Evolutionary conservation across 129 eudicot genomes (phyloP).

Genomic region (Calendula officinalis): DNA sequence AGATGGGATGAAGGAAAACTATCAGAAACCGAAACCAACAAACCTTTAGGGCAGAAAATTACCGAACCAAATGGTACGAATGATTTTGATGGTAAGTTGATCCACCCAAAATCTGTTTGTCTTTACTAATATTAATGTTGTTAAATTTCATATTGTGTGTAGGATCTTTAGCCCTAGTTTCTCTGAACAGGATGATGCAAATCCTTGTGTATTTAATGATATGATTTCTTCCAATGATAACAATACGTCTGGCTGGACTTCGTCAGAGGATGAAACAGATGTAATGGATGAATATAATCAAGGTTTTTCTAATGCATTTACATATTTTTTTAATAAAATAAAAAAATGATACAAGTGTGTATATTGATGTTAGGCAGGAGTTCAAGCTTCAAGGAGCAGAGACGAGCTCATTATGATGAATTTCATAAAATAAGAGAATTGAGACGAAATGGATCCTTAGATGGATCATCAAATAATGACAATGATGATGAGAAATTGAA

Average conservation of each 20-base stretch:
- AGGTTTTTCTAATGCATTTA: constrained; percentile 29
- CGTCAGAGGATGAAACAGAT: constrained; percentile 91
- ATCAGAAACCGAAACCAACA: constrained; percentile 77
- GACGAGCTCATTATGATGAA: constrained; percentile 89
- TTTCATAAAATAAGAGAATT: constrained; percentile 77
- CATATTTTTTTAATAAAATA: background rate
- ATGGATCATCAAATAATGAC: constrained; percentile 48
- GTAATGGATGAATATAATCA: constrained; percentile 69
- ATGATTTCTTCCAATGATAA: constrained; percentile 56
- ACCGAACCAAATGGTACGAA: constrained; percentile 86
- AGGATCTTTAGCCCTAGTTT: constrained; percentile 59
- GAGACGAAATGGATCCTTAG: constrained; percentile 51
- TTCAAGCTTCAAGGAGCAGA: constrained; percentile 68
- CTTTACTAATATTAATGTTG: background rate
- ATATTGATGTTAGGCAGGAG: constrained; percentile 44
- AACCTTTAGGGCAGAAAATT: constrained; percentile 92
- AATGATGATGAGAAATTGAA: no score
- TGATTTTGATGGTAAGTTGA: constrained; percentile 60
- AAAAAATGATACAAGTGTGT: constrained; percentile 13
- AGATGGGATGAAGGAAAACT: constrained; percentile 81
- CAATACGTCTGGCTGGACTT: constrained; percentile 66
- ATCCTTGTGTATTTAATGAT: constrained; percentile 67
- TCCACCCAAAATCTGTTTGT: background rate
- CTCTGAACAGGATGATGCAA: constrained; percentile 49
- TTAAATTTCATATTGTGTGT: background rate